Evolutionary conservation across 1,139 yeast species (phyloP).

Genomic region (Scheffersomyces segobiensis): DNA sequence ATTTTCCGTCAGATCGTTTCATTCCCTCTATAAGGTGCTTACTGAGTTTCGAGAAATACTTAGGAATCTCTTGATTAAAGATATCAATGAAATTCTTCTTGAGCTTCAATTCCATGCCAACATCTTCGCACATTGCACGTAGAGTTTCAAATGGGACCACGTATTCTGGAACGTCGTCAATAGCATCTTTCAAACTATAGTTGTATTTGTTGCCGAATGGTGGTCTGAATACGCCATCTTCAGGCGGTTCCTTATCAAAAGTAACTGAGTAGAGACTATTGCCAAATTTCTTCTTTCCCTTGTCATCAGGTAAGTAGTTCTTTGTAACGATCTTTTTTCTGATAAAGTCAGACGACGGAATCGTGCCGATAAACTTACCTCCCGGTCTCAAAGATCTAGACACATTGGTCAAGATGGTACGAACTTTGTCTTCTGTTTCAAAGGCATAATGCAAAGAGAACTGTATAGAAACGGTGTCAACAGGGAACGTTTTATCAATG

Average conservation of each 20-base stretch:
- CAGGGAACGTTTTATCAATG: slow-evolving; percentile 70
- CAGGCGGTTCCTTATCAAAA: slow-evolving; percentile 75
- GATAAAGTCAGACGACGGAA: slow-evolving; percentile 88
- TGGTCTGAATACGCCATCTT: slow-evolving; percentile 66
- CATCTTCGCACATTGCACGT: slow-evolving; percentile 80
- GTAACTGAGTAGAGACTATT: slow-evolving; percentile 79
- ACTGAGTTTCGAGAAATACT: slow-evolving; percentile 58
- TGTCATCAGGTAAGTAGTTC: slow-evolving; percentile 33
- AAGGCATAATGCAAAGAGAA: slow-evolving; percentile 95
- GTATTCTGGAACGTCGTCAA: slow-evolving; percentile 94
- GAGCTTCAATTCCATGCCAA: slow-evolving; percentile 69
- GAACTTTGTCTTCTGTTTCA: slow-evolving; percentile 78
- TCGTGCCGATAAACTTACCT: slow-evolving; percentile 88
- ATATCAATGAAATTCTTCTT: slow-evolving; percentile 81
- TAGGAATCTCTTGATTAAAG: slow-evolving; percentile 77
- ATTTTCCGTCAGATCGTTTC: slow-evolving; percentile 71
- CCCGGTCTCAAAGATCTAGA: slow-evolving; percentile 75
- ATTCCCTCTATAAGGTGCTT: slow-evolving; percentile 70
- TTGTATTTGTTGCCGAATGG: slow-evolving; percentile 85
- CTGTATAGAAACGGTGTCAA: slow-evolving; percentile 86
- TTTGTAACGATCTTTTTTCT: slow-evolving; percentile 57
- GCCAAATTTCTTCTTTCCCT: slow-evolving; percentile 71
- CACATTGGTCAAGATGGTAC: slow-evolving; percentile 71
- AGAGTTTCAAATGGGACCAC: slow-evolving; percentile 95
- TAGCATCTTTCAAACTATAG: slow-evolving; percentile 87